phyloP scores from a whole-genome alignment of 345 rosid genomes.

The Rhodomyrtus tomentosa region DNA sequence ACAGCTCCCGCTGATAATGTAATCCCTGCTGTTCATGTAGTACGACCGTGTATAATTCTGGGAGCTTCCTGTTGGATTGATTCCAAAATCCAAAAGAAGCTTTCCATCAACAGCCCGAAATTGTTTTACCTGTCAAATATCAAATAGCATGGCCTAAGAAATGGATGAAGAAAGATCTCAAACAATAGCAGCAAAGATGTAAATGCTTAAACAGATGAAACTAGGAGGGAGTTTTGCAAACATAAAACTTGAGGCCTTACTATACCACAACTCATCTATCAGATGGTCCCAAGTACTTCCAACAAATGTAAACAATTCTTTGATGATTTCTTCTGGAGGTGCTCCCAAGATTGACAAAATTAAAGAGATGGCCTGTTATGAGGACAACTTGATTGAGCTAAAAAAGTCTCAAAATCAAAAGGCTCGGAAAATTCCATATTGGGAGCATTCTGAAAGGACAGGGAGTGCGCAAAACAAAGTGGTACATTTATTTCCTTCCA shows the following conservation, averaged over 20 bases:
- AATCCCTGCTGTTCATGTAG: conserved; percentile 91
- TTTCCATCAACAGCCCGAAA: conserved; percentile 88
- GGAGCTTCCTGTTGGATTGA: conserved; percentile 60
- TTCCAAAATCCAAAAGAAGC: conserved; percentile 61
- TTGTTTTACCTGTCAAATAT: conserved; percentile 60
- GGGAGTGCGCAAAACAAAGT: neutral
- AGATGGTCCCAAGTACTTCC: neutral
- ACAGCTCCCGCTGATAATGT: conserved; percentile 83
- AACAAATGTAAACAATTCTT: neutral
- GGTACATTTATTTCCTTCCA: neutral
- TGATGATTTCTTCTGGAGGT: neutral
- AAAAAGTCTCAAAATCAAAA: neutral
- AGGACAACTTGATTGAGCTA: neutral
- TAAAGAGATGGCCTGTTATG: neutral
- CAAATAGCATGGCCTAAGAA: neutral
- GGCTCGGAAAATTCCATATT: neutral
- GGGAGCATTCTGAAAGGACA: neutral
- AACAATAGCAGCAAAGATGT: neutral
- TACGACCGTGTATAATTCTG: conserved; percentile 92
- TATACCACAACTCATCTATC: neutral
- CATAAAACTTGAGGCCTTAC: neutral
- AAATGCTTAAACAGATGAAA: neutral
- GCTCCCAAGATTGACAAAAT: neutral
- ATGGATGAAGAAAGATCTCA: neutral
- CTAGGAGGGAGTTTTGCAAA: neutral